phyloP scores from a whole-genome alignment of 768 basidiomycete species.

The Hortiboletus flavorubellus region DNA sequence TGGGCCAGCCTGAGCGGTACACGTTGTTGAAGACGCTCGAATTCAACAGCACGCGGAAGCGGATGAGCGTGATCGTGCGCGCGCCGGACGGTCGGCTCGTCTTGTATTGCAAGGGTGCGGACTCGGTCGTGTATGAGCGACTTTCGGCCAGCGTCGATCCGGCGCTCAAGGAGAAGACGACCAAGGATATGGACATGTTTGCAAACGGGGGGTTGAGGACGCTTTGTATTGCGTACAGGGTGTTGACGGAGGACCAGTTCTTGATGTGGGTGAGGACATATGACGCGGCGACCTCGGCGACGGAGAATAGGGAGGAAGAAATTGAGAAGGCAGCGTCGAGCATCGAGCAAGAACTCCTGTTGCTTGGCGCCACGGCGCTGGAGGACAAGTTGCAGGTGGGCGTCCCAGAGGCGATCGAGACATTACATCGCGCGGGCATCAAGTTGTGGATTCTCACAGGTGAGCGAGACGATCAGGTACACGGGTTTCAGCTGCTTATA shows the following conservation, averaged over 20 bases:
- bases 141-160: slow-evolving; percentile 75
- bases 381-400: slow-evolving; percentile 98
- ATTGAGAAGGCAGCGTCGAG: slow-evolving; percentile 83
- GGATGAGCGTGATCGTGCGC: slow-evolving; percentile 92
- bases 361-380: slow-evolving; percentile 92
- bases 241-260: slow-evolving; percentile 82
- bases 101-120: slow-evolving; percentile 95
- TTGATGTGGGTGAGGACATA: slow-evolving; percentile 73
- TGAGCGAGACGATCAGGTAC: slow-evolving; percentile 28
- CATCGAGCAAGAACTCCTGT: slow-evolving; percentile 78
- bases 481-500: background rate
- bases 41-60: slow-evolving; percentile 91
- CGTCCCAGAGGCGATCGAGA: slow-evolving; percentile 94
- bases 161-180: slow-evolving; percentile 70
- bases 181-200: slow-evolving; percentile 87
- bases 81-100: slow-evolving; percentile 78
- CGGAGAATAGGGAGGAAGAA: slow-evolving; percentile 84
- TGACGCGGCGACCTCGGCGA: slow-evolving; percentile 75
- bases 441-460: slow-evolving; percentile 98
- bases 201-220: slow-evolving; percentile 92
- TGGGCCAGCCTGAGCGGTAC: slow-evolving; percentile 85
- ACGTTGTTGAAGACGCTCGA: slow-evolving; percentile 79
- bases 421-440: slow-evolving; percentile 88
- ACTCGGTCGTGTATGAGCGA: slow-evolving; percentile 89
- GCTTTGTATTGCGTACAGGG: slow-evolving; percentile 81